Percentiles rank a stretch among this genome's conserved stretches.
These are phyloP conservation scores for Symbiodinium natans DNA, from an alignment of 73 alveolate species.

Conservation along the genomic window DNA sequence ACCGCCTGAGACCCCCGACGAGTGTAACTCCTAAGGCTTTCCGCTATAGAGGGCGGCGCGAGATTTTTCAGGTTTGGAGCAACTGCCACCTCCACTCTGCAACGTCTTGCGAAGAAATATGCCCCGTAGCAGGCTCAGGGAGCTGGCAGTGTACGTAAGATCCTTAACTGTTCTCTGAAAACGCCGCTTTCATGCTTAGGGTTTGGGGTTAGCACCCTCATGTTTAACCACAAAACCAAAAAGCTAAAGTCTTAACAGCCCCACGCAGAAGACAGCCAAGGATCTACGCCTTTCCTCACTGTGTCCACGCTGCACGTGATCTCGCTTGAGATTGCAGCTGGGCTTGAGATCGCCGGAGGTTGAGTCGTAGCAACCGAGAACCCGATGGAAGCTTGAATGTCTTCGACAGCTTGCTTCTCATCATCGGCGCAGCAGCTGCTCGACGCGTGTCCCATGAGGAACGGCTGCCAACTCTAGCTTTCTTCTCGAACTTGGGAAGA, in stretches of 20 bases:
- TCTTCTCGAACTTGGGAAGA: neutral
- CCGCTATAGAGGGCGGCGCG: no score
- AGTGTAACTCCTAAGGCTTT: no score
- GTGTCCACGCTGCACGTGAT: conserved; percentile 6
- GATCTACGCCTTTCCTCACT: neutral
- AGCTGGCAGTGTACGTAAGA: conserved; percentile 7
- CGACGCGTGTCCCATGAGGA: neutral
- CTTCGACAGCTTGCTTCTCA: neutral
- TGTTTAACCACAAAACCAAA: no score
- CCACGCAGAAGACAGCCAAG: no score
- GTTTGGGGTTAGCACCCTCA: no score
- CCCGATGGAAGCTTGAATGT: neutral
- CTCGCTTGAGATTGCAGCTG: neutral
- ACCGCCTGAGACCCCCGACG: no score
- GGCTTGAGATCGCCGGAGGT: neutral
- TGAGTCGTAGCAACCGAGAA: neutral
- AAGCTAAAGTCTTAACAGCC: no score
- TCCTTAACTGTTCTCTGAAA: neutral
- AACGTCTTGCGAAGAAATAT: neutral
- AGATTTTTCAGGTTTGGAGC: no score
- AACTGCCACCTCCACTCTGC: neutral
- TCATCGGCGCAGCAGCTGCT: neutral
- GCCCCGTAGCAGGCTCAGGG: neutral
- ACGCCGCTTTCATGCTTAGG: no score
- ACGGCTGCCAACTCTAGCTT: neutral